Evolutionary conservation across 148 eudicot species (phyloP), one percentile per base, ranked within the genome.

Genomic region (Talinum fruticosum): DNA sequence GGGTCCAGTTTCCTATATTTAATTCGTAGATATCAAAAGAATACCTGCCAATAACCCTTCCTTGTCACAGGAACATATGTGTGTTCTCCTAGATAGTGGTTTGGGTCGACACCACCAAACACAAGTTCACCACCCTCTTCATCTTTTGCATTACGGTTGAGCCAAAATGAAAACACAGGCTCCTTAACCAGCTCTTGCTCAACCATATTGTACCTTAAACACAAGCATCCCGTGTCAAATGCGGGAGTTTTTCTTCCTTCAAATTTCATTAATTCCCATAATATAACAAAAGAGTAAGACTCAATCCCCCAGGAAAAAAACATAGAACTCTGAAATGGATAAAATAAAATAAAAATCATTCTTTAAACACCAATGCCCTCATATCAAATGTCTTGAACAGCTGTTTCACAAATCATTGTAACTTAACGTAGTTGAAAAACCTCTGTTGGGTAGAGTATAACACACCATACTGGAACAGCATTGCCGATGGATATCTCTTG

Each of bases 401-500:
- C 10, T 53, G 32, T 69, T 41, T 23, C 19, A 23, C 15, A 30
- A 1, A 37, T 7, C 38, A 66, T 4, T 36, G 3, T 68, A 68
- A 68, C 28, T 36, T 68, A 19, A n/a, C 32, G 14, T 26, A 36
- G 53, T 16, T 0, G 16, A 49, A 35, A 37, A 35, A 41, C 47
- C 61, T 72, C 15, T 66, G 30, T 24, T 19, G 26, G 51, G 36
- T 54, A 13, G 53, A 57, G 72, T 18, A 73, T 75, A 26, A 16
- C 85, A 74, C 89, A 96, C 99, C 99, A 96, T n/a, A 96, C 91
- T 30, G 99, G 99, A 64, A 86, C 91, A 66, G 97, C 79, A 75
- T 86, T 83, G 32, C 99, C 99, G 29, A 89, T 97, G 47, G 99
- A 84, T 51, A 96, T 96, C 78, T 93, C 98, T 57, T 77, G 90